phyloP scores from a whole-genome alignment of 148 eudicot genomes.

The Rhododendron ferrugineum region DNA sequence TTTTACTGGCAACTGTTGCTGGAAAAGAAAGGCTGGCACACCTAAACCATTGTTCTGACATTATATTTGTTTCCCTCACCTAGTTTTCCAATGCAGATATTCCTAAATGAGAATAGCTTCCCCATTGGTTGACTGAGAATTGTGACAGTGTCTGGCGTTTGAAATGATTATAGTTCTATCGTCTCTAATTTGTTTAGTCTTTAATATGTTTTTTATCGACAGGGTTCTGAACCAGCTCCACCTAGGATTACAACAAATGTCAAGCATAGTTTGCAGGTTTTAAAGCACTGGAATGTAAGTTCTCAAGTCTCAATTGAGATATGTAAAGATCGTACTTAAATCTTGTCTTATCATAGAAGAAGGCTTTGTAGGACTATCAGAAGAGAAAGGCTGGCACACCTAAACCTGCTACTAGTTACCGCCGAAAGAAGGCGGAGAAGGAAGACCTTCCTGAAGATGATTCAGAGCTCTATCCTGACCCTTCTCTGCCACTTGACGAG shows the following conservation, averaged over 20 bases:
- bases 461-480: constrained; percentile 59
- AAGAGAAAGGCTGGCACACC: constrained; percentile 53
- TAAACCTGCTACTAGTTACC: constrained; percentile 86
- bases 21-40: neutral
- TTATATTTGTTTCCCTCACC: neutral
- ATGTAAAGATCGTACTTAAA: neutral
- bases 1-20: neutral
- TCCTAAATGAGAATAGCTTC: neutral
- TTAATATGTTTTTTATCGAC: constrained; percentile 14
- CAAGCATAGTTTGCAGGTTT: constrained; percentile 83
- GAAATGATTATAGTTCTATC: neutral
- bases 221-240: constrained; percentile 69
- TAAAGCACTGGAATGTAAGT: constrained; percentile 81
- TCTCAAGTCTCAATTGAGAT: constrained; percentile 4
- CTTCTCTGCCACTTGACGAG: constrained; percentile 77
- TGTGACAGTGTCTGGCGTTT: neutral
- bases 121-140: neutral
- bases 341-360: constrained; percentile 6
- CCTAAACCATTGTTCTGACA: neutral
- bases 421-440: constrained; percentile 81
- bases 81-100: neutral
- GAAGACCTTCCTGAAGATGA: constrained; percentile 81
- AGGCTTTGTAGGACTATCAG: constrained; percentile 52
- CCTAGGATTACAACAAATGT: constrained; percentile 92
- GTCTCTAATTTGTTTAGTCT: neutral